These are phyloP conservation scores for Trichomonas vaginalis DNA, from an alignment of 208 protist genomes.

Conservation along the genomic window DNA sequence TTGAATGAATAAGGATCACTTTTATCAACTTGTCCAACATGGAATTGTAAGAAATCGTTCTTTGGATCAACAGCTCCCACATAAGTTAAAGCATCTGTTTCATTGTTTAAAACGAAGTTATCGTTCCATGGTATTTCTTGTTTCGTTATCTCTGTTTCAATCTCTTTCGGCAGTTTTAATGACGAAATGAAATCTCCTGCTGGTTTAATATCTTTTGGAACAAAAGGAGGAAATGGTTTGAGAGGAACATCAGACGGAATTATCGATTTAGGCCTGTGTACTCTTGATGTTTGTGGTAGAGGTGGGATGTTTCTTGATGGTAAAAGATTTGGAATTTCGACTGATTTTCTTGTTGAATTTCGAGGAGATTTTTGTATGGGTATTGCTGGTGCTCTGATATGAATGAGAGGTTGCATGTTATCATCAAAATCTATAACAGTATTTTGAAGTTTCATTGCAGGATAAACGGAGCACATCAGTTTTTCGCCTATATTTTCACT, in stretches of 20 bases:
- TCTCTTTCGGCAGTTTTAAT: neutral
- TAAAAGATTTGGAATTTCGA: too few species aligned
- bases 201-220: neutral
- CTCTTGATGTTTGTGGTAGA: neutral
- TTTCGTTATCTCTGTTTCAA: neutral
- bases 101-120: neutral
- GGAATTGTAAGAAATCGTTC: neutral
- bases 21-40: neutral
- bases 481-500: neutral
- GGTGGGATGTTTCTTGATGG: neutral
- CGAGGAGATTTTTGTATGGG: neutral
- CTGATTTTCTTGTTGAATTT: neutral
- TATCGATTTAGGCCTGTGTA: neutral
- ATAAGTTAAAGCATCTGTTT: neutral
- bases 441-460: neutral
- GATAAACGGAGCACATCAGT: neutral
- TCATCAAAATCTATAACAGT: neutral
- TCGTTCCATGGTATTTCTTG: neutral
- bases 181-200: neutral
- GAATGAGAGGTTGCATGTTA: neutral
- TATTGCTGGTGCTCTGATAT: neutral
- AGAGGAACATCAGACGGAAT: neutral
- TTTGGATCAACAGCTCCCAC: neutral
- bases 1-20: neutral
- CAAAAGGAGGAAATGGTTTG: neutral